Evolutionary conservation across 345 rosid species (phyloP).

Genomic region (Carallia brachiata): DNA sequence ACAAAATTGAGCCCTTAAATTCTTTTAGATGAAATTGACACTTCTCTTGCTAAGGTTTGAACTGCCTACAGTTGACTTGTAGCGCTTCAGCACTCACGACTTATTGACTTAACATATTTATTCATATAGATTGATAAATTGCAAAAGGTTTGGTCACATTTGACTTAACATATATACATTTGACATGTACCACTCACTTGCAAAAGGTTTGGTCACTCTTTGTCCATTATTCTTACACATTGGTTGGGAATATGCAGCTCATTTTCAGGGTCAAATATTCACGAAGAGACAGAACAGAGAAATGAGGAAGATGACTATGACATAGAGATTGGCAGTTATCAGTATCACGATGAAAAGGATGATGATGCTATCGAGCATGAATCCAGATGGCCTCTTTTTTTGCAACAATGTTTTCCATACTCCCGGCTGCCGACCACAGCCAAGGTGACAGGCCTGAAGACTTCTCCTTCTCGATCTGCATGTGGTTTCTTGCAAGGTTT

Average conservation of each 20-base stretch:
- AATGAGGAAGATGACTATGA: conserved; percentile 18
- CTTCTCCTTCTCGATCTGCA: conserved; percentile 25
- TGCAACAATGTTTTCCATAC: conserved; percentile 40
- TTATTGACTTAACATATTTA: too few species aligned
- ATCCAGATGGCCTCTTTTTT: conserved; percentile 18
- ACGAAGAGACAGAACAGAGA: conserved; percentile 8
- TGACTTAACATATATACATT: too few species aligned
- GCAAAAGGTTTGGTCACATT: too few species aligned
- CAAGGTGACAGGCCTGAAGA: conserved; percentile 17
- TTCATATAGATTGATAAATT: too few species aligned
- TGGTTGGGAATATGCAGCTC: conserved; percentile 26
- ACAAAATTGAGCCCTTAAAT: too few species aligned
- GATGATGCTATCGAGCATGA: conserved; percentile 5
- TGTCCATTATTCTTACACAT: background rate
- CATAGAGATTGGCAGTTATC: conserved; percentile 25
- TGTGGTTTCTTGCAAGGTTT: conserved; percentile 31
- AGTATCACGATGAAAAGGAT: background rate
- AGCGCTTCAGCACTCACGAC: too few species aligned
- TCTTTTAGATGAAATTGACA: too few species aligned
- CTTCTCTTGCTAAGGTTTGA: too few species aligned
- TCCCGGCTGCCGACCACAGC: conserved; percentile 32
- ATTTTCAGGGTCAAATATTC: conserved; percentile 20
- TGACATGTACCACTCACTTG: too few species aligned
- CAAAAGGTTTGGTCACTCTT: background rate
- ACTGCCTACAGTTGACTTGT: too few species aligned